A percentile compares a stretch with the other conserved stretches of the same genome.
phyloP scores from a whole-genome alignment of 2,329 filamentous ascomycete species.

The Cercospora janseana region DNA sequence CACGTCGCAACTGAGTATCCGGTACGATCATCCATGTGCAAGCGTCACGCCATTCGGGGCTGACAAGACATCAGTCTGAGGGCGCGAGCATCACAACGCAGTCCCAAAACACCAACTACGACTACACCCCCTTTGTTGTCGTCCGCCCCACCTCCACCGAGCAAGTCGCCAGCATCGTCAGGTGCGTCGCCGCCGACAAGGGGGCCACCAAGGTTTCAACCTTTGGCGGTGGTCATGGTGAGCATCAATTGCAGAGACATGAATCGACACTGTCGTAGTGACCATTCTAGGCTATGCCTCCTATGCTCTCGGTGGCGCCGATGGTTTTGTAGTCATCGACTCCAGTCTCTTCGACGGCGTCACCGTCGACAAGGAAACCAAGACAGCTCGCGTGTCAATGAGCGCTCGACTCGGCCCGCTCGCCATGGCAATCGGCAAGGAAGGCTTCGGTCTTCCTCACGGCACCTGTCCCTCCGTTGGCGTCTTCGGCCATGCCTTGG shows the following conservation, averaged over 20 bases:
- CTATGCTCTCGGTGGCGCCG: conserved; percentile 22
- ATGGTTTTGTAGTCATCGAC: conserved; percentile 24
- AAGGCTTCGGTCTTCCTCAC: conserved; percentile 19
- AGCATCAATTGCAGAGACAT: not conserved
- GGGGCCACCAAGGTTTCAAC: conserved; percentile 17
- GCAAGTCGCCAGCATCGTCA: conserved; percentile 15
- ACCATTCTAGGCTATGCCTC: conserved; percentile 18
- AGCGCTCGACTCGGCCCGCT: conserved; percentile 17
- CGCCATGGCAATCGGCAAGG: conserved; percentile 13
- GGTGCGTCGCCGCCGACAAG: conserved; percentile 9
- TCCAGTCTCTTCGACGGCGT: conserved; percentile 10
- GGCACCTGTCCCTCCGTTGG: conserved; percentile 23
- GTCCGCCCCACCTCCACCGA: conserved; percentile 16
- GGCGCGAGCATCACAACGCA: conserved; percentile 8
- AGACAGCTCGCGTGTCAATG: conserved; percentile 14
- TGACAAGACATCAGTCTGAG: not conserved
- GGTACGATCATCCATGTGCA: not conserved
- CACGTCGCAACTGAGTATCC: not conserved
- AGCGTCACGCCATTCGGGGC: not conserved
- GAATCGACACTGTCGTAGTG: not conserved
- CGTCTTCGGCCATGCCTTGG: conserved; percentile 19
- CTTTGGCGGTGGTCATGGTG: conserved; percentile 24
- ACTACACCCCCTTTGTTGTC: conserved; percentile 19
- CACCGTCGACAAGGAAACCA: conserved; percentile 8
- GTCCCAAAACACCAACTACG: conserved; percentile 24